Evolutionary conservation across 176 grass and related monocot species (phyloP).

Genomic region (Hordeum vulgare): MorexV3_pseudomolecules_assembly NC_058521.1:589500380-589500879

Average conservation of each 20-base stretch:
- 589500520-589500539: no score
- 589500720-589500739: background rate
- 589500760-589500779: conserved; percentile 11
- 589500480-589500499: no score
- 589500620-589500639: conserved; percentile 2
- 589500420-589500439: no score
- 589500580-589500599: background rate
- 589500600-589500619: conserved; percentile 35
- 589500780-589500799: conserved; percentile 39
- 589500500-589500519: no score
- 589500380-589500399: no score
- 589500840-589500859: conserved; percentile 23
- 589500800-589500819: conserved; percentile 23
- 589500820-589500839: conserved; percentile 9
- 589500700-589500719: background rate
- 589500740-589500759: background rate
- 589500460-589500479: no score
- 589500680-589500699: background rate
- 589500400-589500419: no score
- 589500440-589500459: no score
- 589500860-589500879: background rate
- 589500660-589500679: conserved; percentile 12
- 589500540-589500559: background rate
- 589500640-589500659: conserved; percentile 6
- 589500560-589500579: background rate